Evolutionary conservation across 2,329 filamentous ascomycete genomes (phyloP), one percentile per base, ranked within the genome.

Genomic region (Endothia cerciana): DNA sequence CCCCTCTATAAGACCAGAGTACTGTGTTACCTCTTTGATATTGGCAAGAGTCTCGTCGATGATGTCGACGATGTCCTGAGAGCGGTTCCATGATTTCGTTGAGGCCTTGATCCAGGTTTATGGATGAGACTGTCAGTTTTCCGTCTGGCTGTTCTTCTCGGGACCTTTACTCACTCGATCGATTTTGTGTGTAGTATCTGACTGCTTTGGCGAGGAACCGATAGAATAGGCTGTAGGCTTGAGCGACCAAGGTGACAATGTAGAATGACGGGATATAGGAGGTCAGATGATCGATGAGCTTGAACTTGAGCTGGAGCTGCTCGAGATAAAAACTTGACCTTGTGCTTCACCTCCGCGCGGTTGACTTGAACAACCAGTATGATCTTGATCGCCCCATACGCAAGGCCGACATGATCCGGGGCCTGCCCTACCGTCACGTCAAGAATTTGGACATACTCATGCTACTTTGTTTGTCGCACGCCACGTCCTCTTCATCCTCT

Each of bases 361-460:
- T 60, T 64, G 62, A 64, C 15, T n/a, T 64, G 56, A 40, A 47
- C 55, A 3, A 64, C 43, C 11, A 64, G 36, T 11, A 60, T 25
- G 22, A 64, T 64, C 33, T 64, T 64, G n/a, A 60, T 13, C 13
- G 55, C 62, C 30, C 62, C 56, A 19, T 64, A 64, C 0, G 33
- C 43, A 13, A 53, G 13, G 1, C 55, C 56, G 4, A 60, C 36
- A 7, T 64, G 60, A 10, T 60, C 62, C 13, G 55, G 55, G 5
- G 62, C 62, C 28, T 53, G 43, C 3, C 62, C 55, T 19, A 64
- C 62, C 62, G 60, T 64, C 2, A 60, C 22, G 28, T 64, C 55
- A 6, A 60, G 56, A 7, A 64, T 41, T 13, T 60, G 8, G 4
- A 60, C 22, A 53, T 60, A 64, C 4, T 40, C 28, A 33, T 64